A percentile compares a stretch with the other conserved stretches of the same genome.
Conservation (phyloP, 768 basidiomycete genomes). For the Boletus vinaceobasis region DNA sequence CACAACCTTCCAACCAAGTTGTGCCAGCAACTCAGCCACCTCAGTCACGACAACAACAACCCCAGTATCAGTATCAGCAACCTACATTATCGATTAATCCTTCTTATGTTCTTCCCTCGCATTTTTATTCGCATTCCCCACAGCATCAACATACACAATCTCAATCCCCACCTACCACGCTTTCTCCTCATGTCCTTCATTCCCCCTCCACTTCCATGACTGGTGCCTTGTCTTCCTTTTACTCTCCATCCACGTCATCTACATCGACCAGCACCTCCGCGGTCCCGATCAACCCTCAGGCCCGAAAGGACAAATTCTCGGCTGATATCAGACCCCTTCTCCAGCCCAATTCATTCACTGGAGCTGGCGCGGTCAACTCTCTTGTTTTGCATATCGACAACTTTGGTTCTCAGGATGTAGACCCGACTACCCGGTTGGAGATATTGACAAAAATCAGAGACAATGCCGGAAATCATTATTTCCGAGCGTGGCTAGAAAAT, state of each 20-base stretch:
- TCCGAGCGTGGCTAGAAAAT: slow-evolving; percentile 83
- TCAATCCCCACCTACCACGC: slow-evolving; percentile 51
- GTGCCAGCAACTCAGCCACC: slow-evolving; percentile 31
- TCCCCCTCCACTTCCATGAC: slow-evolving; percentile 43
- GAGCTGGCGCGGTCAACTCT: slow-evolving; percentile 63
- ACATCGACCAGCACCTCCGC: slow-evolving; percentile 23
- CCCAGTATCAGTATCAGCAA: slow-evolving; percentile 39
- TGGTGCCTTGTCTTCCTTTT: slow-evolving; percentile 38
- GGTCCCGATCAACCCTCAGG: slow-evolving; percentile 43
- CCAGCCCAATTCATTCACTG: slow-evolving; percentile 56
- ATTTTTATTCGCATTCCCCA: slow-evolving; percentile 36
- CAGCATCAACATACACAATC: slow-evolving; percentile 29
- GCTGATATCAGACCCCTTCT: slow-evolving; percentile 54
- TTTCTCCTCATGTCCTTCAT: slow-evolving; percentile 69
- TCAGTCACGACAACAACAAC: slow-evolving; percentile 36
- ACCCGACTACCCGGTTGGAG: slow-evolving; percentile 62
- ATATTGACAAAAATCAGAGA: slow-evolving; percentile 80
- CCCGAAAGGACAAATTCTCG: slow-evolving; percentile 54
- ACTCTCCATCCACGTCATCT: slow-evolving; percentile 32
- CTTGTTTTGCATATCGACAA: slow-evolving; percentile 57
- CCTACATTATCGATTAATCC: slow-evolving; percentile 42
- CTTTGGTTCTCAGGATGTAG: slow-evolving; percentile 62
- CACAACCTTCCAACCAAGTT: slow-evolving; percentile 41
- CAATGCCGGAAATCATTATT: slow-evolving; percentile 82
- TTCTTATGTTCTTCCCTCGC: slow-evolving; percentile 37